phyloP scores from a whole-genome alignment of 768 basidiomycete species.

The Leccinum subgranulosum region DNA sequence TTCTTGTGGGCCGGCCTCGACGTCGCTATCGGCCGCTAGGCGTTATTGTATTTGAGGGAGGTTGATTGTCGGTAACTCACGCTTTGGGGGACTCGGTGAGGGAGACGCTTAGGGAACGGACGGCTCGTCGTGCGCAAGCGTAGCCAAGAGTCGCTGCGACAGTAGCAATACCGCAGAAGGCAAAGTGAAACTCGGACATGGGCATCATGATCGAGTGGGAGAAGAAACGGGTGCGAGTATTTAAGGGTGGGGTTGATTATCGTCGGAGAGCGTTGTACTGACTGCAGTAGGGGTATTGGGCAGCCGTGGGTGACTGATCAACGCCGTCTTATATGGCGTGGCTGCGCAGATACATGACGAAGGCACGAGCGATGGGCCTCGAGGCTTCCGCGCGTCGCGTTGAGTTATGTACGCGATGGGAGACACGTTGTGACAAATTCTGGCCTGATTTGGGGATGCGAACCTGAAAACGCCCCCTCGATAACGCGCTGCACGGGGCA shows the following conservation, averaged over 20 bases:
- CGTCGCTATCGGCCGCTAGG: slow-evolving; percentile 30
- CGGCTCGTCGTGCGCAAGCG: slow-evolving; percentile 46
- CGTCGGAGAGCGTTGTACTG: background rate
- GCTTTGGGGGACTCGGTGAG: slow-evolving; percentile 20
- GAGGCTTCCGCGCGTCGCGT: slow-evolving; percentile 28
- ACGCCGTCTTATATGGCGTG: slow-evolving; percentile 31
- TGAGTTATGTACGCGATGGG: slow-evolving; percentile 8
- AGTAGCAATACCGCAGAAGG: slow-evolving; percentile 55
- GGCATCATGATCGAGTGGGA: slow-evolving; percentile 40
- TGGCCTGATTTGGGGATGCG: slow-evolving; percentile 6
- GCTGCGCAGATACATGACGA: slow-evolving; percentile 21
- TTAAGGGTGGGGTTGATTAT: slow-evolving; percentile 25
- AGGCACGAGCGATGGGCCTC: slow-evolving; percentile 28
- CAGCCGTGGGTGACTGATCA: slow-evolving; percentile 17
- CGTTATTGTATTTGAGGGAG: slow-evolving; percentile 27
- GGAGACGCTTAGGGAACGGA: slow-evolving; percentile 12
- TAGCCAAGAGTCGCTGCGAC: slow-evolving; percentile 61
- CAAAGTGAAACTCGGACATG: slow-evolving; percentile 50
- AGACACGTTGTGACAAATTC: slow-evolving; percentile 17
- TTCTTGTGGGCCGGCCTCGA: slow-evolving; percentile 24
- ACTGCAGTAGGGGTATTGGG: slow-evolving; percentile 15
- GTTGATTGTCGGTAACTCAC: slow-evolving; percentile 32
- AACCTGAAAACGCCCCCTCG: slow-evolving; percentile 1
- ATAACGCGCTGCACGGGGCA: slow-evolving; percentile 10
- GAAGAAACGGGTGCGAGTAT: slow-evolving; percentile 17